Evolutionary conservation across 2,329 filamentous ascomycete species (phyloP), one percentile per base, ranked within the genome.

Genomic region (Aspergillus sp.): DNA sequence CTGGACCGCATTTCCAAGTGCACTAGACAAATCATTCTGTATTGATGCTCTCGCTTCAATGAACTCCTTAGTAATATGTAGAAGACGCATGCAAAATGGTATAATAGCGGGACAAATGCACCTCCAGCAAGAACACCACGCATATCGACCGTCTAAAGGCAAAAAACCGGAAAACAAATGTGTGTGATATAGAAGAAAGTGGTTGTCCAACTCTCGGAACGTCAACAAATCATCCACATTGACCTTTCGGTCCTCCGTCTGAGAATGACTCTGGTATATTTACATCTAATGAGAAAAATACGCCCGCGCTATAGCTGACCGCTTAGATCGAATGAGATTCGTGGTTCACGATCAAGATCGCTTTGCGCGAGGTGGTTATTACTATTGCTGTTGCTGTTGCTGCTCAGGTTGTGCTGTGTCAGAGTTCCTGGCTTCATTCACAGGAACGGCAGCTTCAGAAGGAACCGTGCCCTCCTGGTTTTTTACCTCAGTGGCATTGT

Each of bases 401-500:
- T 45, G 20, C 34, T 52, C 52, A 47, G 17, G 17, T 16, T 38
- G 43, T 41, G 32, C n/a, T 42, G 5, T 25, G 4, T 51, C 53
- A 5, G 14, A 5, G 34, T 5, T 38, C 45, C 38, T 42, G 29
- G 47, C 16, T 36, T 44, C 40, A 10, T 50, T 19, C 19, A 32
- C 34, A 5, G 25, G 41, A 19, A 31, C 29, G 20, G 52, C 32
- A 4, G 47, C 21, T 5, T 14, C 41, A 13, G 54, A n/a, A 29
- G 38, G 38, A 13, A 45, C 31, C 20, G 36, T 25, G 7, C 50
- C 21, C 36, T 52, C 48, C 31, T 25, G n/a, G 14, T 20, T 19
- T 13, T 59, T 55, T 50, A 56, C 53, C n/a, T 64, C 55, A n/a
- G 17, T 49, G 32, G 53, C 45, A 14, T 41, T 46, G 47, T 60